phyloP scores from a whole-genome alignment of 441 rosid species.

The Pelargonium exstipulatum region DNA sequence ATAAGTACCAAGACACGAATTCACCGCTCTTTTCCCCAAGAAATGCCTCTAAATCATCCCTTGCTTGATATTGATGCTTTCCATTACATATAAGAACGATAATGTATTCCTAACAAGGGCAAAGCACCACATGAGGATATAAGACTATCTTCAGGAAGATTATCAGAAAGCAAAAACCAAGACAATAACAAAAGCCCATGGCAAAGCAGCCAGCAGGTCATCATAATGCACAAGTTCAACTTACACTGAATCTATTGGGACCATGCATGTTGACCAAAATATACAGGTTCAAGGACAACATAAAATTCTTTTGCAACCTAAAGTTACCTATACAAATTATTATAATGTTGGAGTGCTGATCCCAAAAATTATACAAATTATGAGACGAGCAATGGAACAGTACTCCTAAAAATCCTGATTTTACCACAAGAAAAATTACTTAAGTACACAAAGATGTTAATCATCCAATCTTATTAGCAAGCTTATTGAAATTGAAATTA shows the following conservation, averaged over 20 bases:
- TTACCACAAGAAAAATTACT: too few relatives aligned
- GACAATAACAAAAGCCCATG: neutral
- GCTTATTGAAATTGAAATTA: too few relatives aligned
- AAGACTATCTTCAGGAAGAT: neutral
- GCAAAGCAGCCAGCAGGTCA: neutral
- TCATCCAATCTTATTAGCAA: too few relatives aligned
- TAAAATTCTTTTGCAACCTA: too few relatives aligned
- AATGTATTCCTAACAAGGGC: constrained; percentile 28
- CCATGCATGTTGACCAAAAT: neutral
- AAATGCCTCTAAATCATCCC: constrained; percentile 32
- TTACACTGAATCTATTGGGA: neutral
- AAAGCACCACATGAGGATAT: neutral
- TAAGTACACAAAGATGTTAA: too few relatives aligned
- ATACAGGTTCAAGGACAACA: too few relatives aligned
- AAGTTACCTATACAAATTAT: too few relatives aligned
- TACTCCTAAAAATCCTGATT: too few relatives aligned
- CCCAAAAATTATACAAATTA: too few relatives aligned
- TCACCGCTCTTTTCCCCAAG: constrained; percentile 27
- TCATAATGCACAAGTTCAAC: neutral
- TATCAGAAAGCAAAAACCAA: neutral
- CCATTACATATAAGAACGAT: constrained; percentile 35
- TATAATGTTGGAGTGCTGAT: too few relatives aligned
- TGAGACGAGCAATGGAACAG: too few relatives aligned
- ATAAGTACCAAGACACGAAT: constrained; percentile 29
- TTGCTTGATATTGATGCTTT: constrained; percentile 29